Percentiles rank a stretch among this genome's conserved stretches.
Conservation (phyloP, 345 rosid genomes). For the Noccaea bulbosa region DNA sequence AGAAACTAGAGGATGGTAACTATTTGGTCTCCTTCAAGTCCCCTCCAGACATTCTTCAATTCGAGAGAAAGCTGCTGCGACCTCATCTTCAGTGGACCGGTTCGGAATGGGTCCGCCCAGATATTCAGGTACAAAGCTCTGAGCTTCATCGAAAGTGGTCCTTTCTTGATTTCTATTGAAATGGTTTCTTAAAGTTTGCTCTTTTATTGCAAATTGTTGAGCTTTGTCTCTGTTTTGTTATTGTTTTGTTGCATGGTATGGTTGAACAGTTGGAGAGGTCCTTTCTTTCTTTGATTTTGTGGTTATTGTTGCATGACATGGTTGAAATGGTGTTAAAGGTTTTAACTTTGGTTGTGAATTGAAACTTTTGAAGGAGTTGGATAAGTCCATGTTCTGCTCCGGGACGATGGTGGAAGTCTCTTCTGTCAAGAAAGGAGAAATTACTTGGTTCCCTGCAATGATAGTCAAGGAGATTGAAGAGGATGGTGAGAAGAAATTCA, state of each 20-base stretch:
- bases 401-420: constrained; percentile 62
- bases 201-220: neutral
- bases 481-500: constrained; percentile 39
- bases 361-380: constrained; percentile 46
- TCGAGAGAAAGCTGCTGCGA: constrained; percentile 53
- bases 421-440: constrained; percentile 35
- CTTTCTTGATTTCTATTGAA: neutral
- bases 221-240: neutral
- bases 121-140: constrained; percentile 37
- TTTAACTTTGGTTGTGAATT: neutral
- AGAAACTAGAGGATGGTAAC: constrained; percentile 34
- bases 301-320: constrained; percentile 7
- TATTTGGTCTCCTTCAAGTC: constrained; percentile 56
- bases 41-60: constrained; percentile 55
- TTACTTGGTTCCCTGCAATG: constrained; percentile 61
- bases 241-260: neutral
- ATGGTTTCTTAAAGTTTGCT: neutral
- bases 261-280: neutral
- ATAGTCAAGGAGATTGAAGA: constrained; percentile 38
- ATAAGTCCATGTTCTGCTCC: constrained; percentile 57
- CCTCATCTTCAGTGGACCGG: constrained; percentile 56
- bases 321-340: constrained; percentile 7
- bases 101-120: constrained; percentile 52
- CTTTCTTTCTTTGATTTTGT: neutral
- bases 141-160: neutral